phyloP scores from a whole-genome alignment of 2,329 filamentous ascomycete genomes.

The Ophiostoma himal-ulmi region DNA sequence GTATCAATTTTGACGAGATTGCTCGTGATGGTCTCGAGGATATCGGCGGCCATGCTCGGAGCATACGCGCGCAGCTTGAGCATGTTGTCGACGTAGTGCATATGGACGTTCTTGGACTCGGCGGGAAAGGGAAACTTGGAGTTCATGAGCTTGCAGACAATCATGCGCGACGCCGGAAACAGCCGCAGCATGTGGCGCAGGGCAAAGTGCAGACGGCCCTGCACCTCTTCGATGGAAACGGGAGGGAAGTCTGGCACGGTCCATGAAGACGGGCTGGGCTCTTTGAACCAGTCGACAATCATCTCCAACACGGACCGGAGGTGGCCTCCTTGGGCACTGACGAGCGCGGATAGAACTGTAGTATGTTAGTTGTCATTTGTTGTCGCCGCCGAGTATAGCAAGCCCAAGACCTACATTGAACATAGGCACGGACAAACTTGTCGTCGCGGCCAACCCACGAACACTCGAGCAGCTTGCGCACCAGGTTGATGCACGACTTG shows the following conservation, averaged over 20 bases:
- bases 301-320: constrained; percentile 40
- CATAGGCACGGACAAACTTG: constrained; percentile 59
- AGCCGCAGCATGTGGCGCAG: constrained; percentile 71
- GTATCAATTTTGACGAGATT: constrained; percentile 91
- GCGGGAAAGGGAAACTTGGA: constrained; percentile 69
- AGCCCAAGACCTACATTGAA: constrained; percentile 23
- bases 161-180: constrained; percentile 69
- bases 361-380: constrained; percentile 30
- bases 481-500: constrained; percentile 53
- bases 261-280: constrained; percentile 43
- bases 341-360: constrained; percentile 63
- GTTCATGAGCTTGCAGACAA: constrained; percentile 61
- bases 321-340: constrained; percentile 77
- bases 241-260: constrained; percentile 48
- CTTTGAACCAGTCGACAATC: constrained; percentile 72
- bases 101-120: constrained; percentile 71
- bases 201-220: constrained; percentile 67
- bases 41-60: constrained; percentile 69
- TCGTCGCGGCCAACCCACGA: constrained; percentile 61
- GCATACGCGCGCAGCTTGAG: constrained; percentile 71
- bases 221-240: constrained; percentile 60
- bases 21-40: constrained; percentile 77
- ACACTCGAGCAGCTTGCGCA: constrained; percentile 54
- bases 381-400: neutral
- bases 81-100: constrained; percentile 83